These are phyloP conservation scores for Mentha longifolia DNA, from an alignment of 257 asterid species.

Conservation along the genomic window DNA sequence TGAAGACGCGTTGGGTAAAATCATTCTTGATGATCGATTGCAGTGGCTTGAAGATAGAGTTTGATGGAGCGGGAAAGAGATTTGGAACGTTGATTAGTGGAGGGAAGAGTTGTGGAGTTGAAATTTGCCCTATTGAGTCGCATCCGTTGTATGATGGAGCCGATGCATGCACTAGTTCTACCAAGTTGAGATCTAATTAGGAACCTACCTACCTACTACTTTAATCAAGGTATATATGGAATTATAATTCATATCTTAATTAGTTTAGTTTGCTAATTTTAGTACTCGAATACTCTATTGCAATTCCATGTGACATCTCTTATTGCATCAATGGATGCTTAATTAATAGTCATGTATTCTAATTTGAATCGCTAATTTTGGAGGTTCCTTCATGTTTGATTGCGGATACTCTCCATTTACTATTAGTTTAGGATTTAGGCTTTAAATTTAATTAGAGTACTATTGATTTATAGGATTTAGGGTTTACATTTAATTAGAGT, in stretches of 20 bases:
- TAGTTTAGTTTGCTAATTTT: no score
- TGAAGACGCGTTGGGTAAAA: background rate
- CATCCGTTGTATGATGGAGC: slow-evolving; percentile 6
- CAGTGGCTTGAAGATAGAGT: slow-evolving; percentile 15
- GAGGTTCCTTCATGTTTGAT: background rate
- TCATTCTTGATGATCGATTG: slow-evolving; percentile 16
- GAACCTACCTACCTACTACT: background rate
- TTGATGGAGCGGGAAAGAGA: background rate
- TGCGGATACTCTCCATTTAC: background rate
- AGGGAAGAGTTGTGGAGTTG: background rate
- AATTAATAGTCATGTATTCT: no score
- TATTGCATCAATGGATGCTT: no score
- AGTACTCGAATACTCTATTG: no score
- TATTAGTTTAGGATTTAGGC: background rate
- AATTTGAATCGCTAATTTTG: no score
- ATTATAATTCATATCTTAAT: background rate
- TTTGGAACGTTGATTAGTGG: background rate
- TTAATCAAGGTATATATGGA: no score
- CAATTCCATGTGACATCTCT: no score
- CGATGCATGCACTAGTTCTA: background rate
- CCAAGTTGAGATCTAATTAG: background rate
- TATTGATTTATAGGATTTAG: background rate
- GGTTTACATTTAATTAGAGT: background rate
- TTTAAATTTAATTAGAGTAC: background rate
- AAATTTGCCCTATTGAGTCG: background rate